A percentile compares a stretch with the other conserved stretches of the same genome.
These are phyloP conservation scores for Porphyrellus sp. DNA, from an alignment of 1,284 basidiomycete species.

Conservation along the genomic window DNA sequence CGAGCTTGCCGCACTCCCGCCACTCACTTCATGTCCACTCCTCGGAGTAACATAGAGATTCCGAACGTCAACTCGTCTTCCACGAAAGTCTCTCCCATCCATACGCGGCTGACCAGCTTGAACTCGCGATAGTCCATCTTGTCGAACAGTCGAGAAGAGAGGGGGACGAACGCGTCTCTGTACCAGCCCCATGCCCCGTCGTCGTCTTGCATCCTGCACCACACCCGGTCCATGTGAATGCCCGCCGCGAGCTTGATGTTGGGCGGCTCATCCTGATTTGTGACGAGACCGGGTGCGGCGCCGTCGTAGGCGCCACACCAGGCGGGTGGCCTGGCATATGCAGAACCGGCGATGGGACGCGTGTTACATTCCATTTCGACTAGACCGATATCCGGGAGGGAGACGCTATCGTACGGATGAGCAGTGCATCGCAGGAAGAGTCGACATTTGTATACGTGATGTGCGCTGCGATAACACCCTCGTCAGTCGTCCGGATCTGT, in stretches of 20 bases:
- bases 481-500: neutral
- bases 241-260: constrained; percentile 8
- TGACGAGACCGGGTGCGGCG: neutral
- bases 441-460: constrained; percentile 24
- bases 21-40: constrained; percentile 21
- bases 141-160: constrained; percentile 34
- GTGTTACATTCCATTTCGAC: constrained; percentile 29
- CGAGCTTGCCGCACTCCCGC: no score
- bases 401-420: constrained; percentile 10
- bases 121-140: constrained; percentile 35
- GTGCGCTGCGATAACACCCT: constrained; percentile 7
- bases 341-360: constrained; percentile 5
- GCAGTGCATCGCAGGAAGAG: constrained; percentile 25
- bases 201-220: constrained; percentile 14
- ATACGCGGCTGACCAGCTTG: constrained; percentile 20
- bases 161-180: constrained; percentile 29
- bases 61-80: constrained; percentile 21
- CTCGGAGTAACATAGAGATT: constrained; percentile 23
- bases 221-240: constrained; percentile 24
- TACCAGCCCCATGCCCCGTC: constrained; percentile 33
- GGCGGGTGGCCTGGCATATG: constrained; percentile 1
- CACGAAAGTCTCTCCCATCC: constrained; percentile 15
- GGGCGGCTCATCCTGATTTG: neutral
- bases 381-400: constrained; percentile 8
- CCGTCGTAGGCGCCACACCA: constrained; percentile 19